Evolutionary conservation across 1,139 yeast species (phyloP), one percentile per base, ranked within the genome.

Genomic region (Spencermartinsiella ligniputridi): DNA sequence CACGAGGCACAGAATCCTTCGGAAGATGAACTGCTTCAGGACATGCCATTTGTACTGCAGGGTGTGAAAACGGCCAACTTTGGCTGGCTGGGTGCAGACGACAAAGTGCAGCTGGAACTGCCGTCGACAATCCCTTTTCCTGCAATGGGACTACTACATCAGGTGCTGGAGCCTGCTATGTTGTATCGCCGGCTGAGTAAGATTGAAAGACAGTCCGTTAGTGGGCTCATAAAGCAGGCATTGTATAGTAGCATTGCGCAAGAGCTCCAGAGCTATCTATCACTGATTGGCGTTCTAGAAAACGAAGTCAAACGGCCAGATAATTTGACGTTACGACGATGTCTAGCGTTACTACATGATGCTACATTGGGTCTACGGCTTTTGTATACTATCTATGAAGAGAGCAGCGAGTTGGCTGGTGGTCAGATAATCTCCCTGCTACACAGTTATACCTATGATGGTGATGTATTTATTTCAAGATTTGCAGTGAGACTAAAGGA

Each of bases 21-120:
- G 2, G 89, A 83, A 49, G 65, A 65, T 6, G 74, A 69, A 3
- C 71, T 88, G 2, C 56, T 85, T 41, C 69, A 71, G 12, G 82
- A 76, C 51, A 64, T 87, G 3, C 77, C 84, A 2, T 89, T 76
- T 60, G 76, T 87, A 0, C 64, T 90, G 25, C 72, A 83, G 19
- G 97, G 96, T 0, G 73, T 86, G 5, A 83, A 85, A 38, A 81
- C 95, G 1, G 75, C 74, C 35, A 55, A 79, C 35, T 75, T 88
- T 41, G 72, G 77, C 1, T 75, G 83, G 63, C 56, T 55, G 4
- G 54, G 59, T 12, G 12, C 38, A 16, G 41, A 41, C 24, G 37
- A 46, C 21, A 18, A 42, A 3, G 37, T 38, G 16, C 46, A 43
- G 18, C 36, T 52, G 34, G 57, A 21, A 55, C 61, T 86, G 9